These are phyloP conservation scores for Ascochyta pisi DNA, from an alignment of 2,329 filamentous ascomycete species.

Conservation along the genomic window DNA sequence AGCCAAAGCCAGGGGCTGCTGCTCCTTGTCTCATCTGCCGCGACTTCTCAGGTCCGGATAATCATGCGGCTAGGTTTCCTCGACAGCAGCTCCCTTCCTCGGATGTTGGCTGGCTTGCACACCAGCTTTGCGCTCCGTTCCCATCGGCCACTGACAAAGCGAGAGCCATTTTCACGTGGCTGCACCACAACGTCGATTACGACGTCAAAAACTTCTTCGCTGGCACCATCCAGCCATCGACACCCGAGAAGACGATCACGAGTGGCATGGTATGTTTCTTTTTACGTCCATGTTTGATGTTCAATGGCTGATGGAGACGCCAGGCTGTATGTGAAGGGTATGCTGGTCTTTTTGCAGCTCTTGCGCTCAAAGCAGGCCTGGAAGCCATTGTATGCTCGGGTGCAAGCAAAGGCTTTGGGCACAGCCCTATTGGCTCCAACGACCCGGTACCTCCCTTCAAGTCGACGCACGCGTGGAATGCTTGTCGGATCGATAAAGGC, in stretches of 20 bases:
- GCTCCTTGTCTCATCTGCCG: slow-evolving; percentile 76
- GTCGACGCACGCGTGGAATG: slow-evolving; percentile 87
- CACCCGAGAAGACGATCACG: slow-evolving; percentile 75
- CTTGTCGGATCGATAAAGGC: slow-evolving; percentile 82
- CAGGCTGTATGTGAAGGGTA: slow-evolving; percentile 89
- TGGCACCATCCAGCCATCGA: slow-evolving; percentile 69
- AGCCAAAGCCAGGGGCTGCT: slow-evolving; percentile 41
- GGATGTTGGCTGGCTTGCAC: slow-evolving; percentile 75
- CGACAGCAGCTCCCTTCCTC: slow-evolving; percentile 72
- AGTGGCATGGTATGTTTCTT: slow-evolving; percentile 62
- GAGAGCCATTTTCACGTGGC: slow-evolving; percentile 90
- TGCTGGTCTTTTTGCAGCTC: slow-evolving; percentile 78
- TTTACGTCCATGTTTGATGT: too few relatives aligned
- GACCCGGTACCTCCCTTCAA: slow-evolving; percentile 69
- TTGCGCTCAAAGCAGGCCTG: slow-evolving; percentile 80
- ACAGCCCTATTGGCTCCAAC: slow-evolving; percentile 67
- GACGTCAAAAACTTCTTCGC: slow-evolving; percentile 81
- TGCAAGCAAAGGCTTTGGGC: slow-evolving; percentile 86
- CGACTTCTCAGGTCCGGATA: slow-evolving; percentile 84
- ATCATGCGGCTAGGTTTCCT: slow-evolving; percentile 78
- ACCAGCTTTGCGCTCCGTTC: slow-evolving; percentile 79
- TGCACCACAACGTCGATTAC: slow-evolving; percentile 91
- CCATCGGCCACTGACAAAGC: slow-evolving; percentile 87
- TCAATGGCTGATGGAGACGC: neutral
- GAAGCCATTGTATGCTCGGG: slow-evolving; percentile 77